Base-by-base conservation (phyloP, 176 grass and related monocot species). In the Zoysia japonica region DNA sequence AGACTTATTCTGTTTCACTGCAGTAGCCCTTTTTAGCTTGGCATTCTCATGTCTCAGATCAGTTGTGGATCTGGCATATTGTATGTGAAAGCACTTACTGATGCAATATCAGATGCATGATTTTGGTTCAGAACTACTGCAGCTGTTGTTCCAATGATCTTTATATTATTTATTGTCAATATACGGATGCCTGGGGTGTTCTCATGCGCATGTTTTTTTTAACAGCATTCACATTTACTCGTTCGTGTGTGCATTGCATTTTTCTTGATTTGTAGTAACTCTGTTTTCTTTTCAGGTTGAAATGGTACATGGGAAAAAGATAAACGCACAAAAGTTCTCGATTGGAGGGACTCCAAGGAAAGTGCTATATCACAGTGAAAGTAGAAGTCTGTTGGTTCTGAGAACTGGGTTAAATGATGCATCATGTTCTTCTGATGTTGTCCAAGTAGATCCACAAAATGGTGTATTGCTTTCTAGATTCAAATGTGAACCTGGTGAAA, bases 261-360 rank as follows among this genome's bases (percentile, higher is more conserved):
- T 48, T 39, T 37, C 12, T 51, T 47, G 60, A n/a, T 60, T 74
- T 11, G 43, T 77, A 55, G 5, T 19, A 80, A 15, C 71, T 66
- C 54, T 3, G 19, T 49, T 61, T 84, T 73, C 53, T 74, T 53
- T 75, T 75, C 88, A 98, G 95, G 95, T 98, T 85, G 96, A 99
- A 84, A 93, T 99, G 96, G 88, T 99, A 51, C 86, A 88, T 82
- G 89, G 88, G 71, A 99, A 99, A 83, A 89, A 92, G 73, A 81
- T 95, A 63, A 99, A 95, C 36, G 96, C 93, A 39, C 92, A 95
- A 55, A 99, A 95, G 68, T 95, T 99, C 81, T 80, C 90, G 42
- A 80, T 99, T 69, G 86, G 87, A 83, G 96, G 96, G 4, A 95
- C 88, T 83, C 92, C 96, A 83, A 88, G 92, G 72, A 94, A 99